Base-by-base conservation (phyloP, 2,329 filamentous ascomycete genomes). In the Ascochyta rabiei region DNA sequence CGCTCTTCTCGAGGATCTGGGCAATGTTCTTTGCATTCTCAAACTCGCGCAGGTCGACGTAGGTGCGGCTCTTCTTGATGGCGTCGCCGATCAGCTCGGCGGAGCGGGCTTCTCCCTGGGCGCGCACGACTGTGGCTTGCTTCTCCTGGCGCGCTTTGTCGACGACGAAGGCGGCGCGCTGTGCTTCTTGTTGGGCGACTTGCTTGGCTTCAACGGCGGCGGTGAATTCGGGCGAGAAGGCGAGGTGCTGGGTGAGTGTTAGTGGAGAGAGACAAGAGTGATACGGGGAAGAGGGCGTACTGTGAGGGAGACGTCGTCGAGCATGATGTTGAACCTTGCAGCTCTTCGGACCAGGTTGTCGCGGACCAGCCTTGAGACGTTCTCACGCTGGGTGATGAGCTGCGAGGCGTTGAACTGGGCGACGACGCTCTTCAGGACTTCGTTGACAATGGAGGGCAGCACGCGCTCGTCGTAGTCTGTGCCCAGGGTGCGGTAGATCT, bases 141-240 rank as follows among this genome's bases (percentile, higher is more conserved):
- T 99, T 99, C 85, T 99, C 95, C 80, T 99, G 95, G 66, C 95
- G 89, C 48, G 95, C 95, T 82, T 98, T 97, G 87, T 99, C 95
- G 64, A 99, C 95, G 47, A 99, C 84, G 81, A 99, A 99, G 57
- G 95, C 95, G 30, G 95, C 95, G 62, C 95, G 87, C 79, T 99
- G 95, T 30, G 95, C 95, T 77, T 99, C 95, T 81, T 99, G 95
- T 70, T 88, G 86, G 21, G 86, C 86, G 51, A 88, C 86, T 73
- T 88, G 86, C 75, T 88, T 88, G 70, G 86, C 85, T 77, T 88
- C 86, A 66, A 88, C 86, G 23, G 86, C 86, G 54, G 86, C 86
- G 50, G 85, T 88, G 77, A 88, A 88, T 69, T 88, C 86, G 68
- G 86, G 86, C 21, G 86, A 88, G 80, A 88, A 88, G 62, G 86